Percentiles rank a stretch among this genome's conserved stretches.
Evolutionary conservation across 1,284 basidiomycete species (phyloP).

Genomic region (Cutaneotrichosporon sp.): DNA sequence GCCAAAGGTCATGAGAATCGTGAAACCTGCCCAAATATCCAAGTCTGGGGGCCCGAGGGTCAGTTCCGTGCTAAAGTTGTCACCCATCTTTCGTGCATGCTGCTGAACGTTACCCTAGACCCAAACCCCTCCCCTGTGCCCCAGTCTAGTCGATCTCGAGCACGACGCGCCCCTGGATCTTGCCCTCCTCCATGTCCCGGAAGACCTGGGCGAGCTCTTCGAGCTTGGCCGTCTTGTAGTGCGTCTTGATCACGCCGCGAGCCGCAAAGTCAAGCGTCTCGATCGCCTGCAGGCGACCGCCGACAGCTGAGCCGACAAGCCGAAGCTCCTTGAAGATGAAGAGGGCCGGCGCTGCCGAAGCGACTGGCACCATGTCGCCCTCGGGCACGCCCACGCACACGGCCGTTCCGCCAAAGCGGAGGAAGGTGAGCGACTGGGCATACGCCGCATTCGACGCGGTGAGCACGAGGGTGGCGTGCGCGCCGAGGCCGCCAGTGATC

Average conservation of each 20-base stretch:
- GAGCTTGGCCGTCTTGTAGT: constrained; percentile 19
- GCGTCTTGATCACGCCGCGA: constrained; percentile 15
- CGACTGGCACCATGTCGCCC: constrained; percentile 24
- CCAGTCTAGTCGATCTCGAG: constrained; percentile 15
- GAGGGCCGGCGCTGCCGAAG: constrained; percentile 6
- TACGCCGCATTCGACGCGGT: constrained; percentile 61
- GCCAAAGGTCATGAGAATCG: too few species aligned
- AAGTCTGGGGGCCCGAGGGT: too few species aligned
- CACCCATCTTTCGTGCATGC: too few species aligned
- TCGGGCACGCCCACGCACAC: constrained; percentile 74
- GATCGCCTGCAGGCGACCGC: constrained; percentile 17
- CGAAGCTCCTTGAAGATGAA: constrained; percentile 20
- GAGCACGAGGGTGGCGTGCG: constrained; percentile 72
- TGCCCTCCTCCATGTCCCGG: constrained; percentile 21
- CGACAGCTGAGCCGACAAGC: constrained; percentile 17
- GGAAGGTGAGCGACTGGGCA: constrained; percentile 67
- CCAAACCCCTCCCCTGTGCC: neutral
- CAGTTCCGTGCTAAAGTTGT: too few species aligned
- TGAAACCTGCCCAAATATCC: too few species aligned
- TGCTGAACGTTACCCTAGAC: too few species aligned
- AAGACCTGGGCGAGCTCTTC: constrained; percentile 19
- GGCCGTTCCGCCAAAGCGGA: constrained; percentile 63
- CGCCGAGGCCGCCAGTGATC: constrained; percentile 64
- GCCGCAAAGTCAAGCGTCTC: constrained; percentile 24
- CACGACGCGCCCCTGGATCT: constrained; percentile 22